phyloP scores from a whole-genome alignment of 257 asterid species.

The Nicotiana paniculata region DNA sequence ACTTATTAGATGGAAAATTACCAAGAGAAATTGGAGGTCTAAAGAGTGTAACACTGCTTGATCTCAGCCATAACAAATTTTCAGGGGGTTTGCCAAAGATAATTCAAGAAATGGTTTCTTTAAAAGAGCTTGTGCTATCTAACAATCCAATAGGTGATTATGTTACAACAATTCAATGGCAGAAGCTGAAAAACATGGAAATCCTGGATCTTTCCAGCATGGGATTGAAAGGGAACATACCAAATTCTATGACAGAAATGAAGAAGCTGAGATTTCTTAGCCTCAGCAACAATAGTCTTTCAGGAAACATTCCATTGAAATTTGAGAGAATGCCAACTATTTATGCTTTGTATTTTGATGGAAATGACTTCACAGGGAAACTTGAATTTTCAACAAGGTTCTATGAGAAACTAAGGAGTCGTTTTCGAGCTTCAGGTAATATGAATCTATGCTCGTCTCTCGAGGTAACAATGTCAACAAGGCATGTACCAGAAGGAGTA shows the following conservation, averaged over 20 bases:
- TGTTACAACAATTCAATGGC: constrained; percentile 20
- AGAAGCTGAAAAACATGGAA: constrained; percentile 16
- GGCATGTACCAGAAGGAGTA: constrained; percentile 18
- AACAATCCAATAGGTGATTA: constrained; percentile 20
- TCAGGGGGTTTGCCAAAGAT: constrained; percentile 12
- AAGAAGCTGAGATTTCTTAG: constrained; percentile 31
- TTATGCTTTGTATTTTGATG: constrained; percentile 20
- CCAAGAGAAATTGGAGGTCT: constrained; percentile 19
- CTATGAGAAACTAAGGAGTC: constrained; percentile 25
- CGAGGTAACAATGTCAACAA: constrained; percentile 6
- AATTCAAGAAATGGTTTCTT: constrained; percentile 10
- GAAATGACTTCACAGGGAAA: constrained; percentile 28
- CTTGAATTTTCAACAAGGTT: constrained; percentile 25
- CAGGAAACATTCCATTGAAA: constrained; percentile 14
- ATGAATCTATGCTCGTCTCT: constrained; percentile 18
- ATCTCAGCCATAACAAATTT: constrained; percentile 23
- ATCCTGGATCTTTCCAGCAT: constrained; percentile 22
- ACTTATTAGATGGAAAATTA: constrained; percentile 15
- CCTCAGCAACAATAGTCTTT: constrained; percentile 20
- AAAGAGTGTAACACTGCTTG: constrained; percentile 16
- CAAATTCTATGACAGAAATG: constrained; percentile 19
- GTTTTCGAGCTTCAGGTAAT: constrained; percentile 27
- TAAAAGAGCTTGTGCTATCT: constrained; percentile 16
- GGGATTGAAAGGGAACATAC: constrained; percentile 17
- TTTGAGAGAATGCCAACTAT: constrained; percentile 20